Evolutionary conservation across 169 alveolate genomes (phyloP).

Genomic region (Babesia bovis): DNA sequence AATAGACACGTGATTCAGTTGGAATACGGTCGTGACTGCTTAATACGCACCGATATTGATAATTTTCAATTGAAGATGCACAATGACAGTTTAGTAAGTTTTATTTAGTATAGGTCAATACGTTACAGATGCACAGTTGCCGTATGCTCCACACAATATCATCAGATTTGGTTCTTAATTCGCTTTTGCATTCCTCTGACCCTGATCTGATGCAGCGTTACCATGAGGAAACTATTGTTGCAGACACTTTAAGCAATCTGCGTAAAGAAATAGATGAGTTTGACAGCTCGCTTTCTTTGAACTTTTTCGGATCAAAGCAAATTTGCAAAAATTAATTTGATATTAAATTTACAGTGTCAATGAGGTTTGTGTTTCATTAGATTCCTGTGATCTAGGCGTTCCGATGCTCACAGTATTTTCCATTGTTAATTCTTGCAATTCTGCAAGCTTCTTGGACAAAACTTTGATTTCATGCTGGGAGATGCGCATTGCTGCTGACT

Average conservation of each 20-base stretch:
- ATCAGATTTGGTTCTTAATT: conserved; percentile 42
- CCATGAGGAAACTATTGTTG: conserved; percentile 4
- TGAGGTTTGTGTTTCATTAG: not conserved
- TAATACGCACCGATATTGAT: conserved; percentile 58
- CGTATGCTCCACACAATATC: conserved; percentile 57
- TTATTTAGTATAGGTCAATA: not conserved
- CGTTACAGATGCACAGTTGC: conserved; percentile 52
- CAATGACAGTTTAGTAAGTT: conserved; percentile 54
- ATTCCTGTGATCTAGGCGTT: not conserved
- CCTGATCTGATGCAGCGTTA: not conserved
- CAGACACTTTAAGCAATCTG: not conserved
- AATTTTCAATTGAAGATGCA: conserved; percentile 66
- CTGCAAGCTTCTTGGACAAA: conserved; percentile 15
- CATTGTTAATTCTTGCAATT: not conserved
- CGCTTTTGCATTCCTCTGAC: conserved; percentile 48
- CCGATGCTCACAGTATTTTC: not conserved
- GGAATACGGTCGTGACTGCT: conserved; percentile 48
- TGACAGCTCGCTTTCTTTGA: not conserved
- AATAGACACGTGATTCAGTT: conserved; percentile 13
- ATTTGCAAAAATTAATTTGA: not conserved
- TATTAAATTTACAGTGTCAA: not conserved
- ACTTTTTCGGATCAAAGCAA: not conserved
- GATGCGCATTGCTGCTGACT: conserved; percentile 28
- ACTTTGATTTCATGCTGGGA: conserved; percentile 32
- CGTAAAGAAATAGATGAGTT: conserved; percentile 7